phyloP scores from a whole-genome alignment of 177 flowering plant genomes.

The Vitis hybrid region DNA sequence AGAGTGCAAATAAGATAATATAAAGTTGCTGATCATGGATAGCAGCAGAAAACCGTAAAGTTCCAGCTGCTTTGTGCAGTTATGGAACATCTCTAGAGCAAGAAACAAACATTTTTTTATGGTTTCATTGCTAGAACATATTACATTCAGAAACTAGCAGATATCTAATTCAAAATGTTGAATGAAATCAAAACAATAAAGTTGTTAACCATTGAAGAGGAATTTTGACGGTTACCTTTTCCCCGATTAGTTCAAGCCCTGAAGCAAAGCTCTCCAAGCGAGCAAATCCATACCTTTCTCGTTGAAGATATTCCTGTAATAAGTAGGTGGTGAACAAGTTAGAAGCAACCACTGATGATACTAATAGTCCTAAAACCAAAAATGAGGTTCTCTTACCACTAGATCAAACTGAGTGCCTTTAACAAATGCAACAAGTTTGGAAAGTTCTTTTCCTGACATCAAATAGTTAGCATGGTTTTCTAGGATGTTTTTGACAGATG shows the following conservation, averaged over 20 bases:
- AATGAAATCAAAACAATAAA: neutral
- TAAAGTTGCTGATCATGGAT: no score
- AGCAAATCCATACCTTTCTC: conserved; percentile 86
- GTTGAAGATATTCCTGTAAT: conserved; percentile 88
- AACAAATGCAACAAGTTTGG: conserved; percentile 96
- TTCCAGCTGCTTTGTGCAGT: no score
- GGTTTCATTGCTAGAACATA: no score
- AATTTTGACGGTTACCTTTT: conserved; percentile 54
- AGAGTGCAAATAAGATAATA: no score
- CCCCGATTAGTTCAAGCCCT: conserved; percentile 90
- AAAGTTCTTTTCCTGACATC: conserved; percentile 97
- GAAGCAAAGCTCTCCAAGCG: conserved; percentile 94
- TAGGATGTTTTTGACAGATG: conserved; percentile 87
- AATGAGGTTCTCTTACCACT: conserved; percentile 53
- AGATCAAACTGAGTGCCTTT: conserved; percentile 99
- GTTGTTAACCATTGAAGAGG: neutral
- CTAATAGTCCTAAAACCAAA: neutral
- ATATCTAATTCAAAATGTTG: no score
- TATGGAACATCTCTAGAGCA: no score
- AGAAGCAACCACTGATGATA: neutral
- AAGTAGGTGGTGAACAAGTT: conserved; percentile 15
- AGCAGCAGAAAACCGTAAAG: no score
- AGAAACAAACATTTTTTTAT: no score
- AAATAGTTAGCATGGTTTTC: conserved; percentile 97
- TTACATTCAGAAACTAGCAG: no score